phyloP scores from a whole-genome alignment of 2,329 filamentous ascomycete species.

The Zopfia rhizophila region DNA sequence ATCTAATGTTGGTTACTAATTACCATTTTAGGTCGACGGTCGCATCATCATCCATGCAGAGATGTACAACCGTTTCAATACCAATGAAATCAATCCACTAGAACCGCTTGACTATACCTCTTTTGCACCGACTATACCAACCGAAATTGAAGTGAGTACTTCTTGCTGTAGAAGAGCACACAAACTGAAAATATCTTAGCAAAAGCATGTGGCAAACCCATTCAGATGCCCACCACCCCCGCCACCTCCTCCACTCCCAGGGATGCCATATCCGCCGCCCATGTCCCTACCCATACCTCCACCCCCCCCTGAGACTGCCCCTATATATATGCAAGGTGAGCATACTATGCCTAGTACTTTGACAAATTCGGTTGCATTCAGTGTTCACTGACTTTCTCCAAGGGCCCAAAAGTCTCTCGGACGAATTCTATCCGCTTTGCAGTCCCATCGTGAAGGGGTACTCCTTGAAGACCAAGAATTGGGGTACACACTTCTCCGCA shows the following conservation, averaged over 20 bases:
- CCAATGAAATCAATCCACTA: constrained; percentile 2
- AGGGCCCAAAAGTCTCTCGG: constrained; percentile 21
- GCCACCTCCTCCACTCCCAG: constrained; percentile 3
- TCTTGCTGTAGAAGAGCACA: no score
- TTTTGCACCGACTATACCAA: constrained; percentile 17
- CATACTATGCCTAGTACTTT: background rate
- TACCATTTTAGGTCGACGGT: constrained; percentile 22
- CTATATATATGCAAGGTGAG: constrained; percentile 5
- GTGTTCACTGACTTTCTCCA: constrained; percentile 11
- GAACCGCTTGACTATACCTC: constrained; percentile 19
- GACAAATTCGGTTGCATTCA: background rate
- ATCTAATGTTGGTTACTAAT: background rate
- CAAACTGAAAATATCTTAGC: no score
- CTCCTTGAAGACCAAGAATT: constrained; percentile 44
- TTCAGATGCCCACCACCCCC: constrained; percentile 3
- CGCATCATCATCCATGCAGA: constrained; percentile 32
- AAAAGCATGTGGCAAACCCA: constrained; percentile 1
- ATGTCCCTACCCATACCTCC: background rate
- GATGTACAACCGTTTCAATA: constrained; percentile 27
- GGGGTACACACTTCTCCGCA: constrained; percentile 29
- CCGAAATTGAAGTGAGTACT: no score
- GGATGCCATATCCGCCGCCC: constrained; percentile 2
- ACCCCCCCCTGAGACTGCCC: constrained; percentile 1
- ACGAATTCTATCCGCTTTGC: constrained; percentile 33
- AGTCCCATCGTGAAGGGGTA: constrained; percentile 42